Evolutionary conservation across 2,329 filamentous ascomycete species (phyloP).

Genomic region (Thielaviopsis ethacetica): DNA sequence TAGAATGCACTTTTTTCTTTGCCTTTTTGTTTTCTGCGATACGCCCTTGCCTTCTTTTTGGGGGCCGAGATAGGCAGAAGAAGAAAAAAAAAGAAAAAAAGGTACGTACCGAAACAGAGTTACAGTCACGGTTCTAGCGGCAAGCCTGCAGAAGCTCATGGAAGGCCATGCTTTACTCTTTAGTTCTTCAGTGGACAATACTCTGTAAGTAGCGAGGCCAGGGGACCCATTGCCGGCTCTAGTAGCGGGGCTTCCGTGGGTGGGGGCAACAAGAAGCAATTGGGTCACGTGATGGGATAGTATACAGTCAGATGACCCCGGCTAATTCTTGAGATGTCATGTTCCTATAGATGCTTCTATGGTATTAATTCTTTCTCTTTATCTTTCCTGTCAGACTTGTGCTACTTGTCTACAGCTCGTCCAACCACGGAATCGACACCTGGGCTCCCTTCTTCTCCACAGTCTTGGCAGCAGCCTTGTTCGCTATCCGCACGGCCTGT

Average conservation of each 20-base stretch:
- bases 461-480: conserved; percentile 11
- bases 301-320: background rate
- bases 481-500: conserved; percentile 6
- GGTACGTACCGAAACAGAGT: background rate
- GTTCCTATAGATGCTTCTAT: too few species aligned
- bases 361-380: background rate
- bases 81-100: background rate
- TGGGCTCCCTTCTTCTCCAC: conserved; percentile 11
- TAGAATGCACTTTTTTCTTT: background rate
- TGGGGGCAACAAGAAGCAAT: background rate
- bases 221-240: background rate
- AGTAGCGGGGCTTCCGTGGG: background rate
- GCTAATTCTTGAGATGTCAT: background rate
- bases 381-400: background rate
- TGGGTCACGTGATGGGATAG: background rate
- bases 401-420: conserved; percentile 3
- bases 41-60: background rate
- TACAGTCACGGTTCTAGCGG: background rate
- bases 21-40: background rate
- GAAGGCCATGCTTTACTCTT: background rate
- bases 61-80: background rate
- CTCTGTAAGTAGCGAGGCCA: background rate
- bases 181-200: too few species aligned
- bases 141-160: conserved; percentile 5
- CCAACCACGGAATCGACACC: conserved; percentile 12